phyloP scores from a whole-genome alignment of 2,329 filamentous ascomycete species.

The Penicillium sp. region DNA sequence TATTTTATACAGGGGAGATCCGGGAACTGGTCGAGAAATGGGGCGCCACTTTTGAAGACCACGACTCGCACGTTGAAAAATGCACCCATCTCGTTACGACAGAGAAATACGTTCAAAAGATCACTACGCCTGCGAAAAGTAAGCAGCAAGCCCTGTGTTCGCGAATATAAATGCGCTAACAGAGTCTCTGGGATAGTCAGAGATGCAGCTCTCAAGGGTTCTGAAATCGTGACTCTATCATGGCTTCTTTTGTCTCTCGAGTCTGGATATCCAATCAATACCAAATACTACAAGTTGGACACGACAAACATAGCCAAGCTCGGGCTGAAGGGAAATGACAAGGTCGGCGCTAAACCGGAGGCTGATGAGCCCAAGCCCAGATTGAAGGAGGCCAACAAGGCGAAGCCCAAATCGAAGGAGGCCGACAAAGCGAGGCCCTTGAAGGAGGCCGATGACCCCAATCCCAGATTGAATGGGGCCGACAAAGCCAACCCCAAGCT shows the following conservation, averaged over 20 bases:
- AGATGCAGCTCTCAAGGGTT: conserved; percentile 48
- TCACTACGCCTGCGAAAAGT: conserved; percentile 20
- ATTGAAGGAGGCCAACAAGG: too few relatives aligned
- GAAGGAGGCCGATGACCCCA: too few relatives aligned
- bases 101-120: conserved; percentile 22
- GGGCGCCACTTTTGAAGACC: conserved; percentile 29
- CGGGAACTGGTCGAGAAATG: conserved; percentile 27
- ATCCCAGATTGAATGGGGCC: neutral
- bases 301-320: neutral
- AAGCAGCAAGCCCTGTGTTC: conserved; percentile 1
- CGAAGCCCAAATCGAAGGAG: too few relatives aligned
- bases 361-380: neutral
- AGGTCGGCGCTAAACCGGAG: neutral
- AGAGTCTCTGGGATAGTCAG: conserved; percentile 15
- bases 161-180: neutral
- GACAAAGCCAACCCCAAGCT: neutral
- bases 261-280: neutral
- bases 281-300: neutral
- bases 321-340: neutral
- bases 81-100: conserved; percentile 38
- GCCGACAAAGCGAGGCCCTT: too few relatives aligned
- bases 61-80: conserved; percentile 5
- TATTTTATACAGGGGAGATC: conserved; percentile 20
- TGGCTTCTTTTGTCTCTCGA: conserved; percentile 52
- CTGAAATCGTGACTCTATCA: conserved; percentile 57